Evolutionary conservation across 2,329 filamentous ascomycete genomes (phyloP).

Genomic region (Trichoderma cornu-damae): DNA sequence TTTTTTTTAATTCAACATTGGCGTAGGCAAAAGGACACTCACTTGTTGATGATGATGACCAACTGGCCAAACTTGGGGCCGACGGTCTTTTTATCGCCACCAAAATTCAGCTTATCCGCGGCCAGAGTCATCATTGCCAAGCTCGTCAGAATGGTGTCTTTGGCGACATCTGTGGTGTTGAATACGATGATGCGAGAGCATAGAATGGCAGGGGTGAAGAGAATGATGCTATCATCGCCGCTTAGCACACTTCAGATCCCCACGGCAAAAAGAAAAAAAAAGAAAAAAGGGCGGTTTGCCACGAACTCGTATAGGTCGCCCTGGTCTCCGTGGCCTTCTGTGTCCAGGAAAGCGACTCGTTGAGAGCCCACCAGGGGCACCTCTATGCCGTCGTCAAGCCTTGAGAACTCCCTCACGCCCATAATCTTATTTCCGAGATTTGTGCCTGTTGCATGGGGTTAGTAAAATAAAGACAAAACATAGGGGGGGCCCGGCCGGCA

Average conservation of each 20-base stretch:
- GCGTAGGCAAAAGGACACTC: not conserved
- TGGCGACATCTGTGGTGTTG: slow-evolving; percentile 15
- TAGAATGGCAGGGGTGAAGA: slow-evolving; percentile 12
- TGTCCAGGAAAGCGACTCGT: slow-evolving; percentile 9
- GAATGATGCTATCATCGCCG: not conserved
- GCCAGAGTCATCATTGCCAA: slow-evolving; percentile 15
- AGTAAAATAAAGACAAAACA: not conserved
- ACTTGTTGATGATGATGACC: slow-evolving; percentile 14
- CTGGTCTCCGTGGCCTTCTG: slow-evolving; percentile 14
- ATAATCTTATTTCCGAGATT: slow-evolving; percentile 15
- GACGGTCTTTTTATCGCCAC: slow-evolving; percentile 6
- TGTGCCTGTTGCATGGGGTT: not conserved
- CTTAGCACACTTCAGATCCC: not conserved
- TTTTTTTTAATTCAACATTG: not conserved
- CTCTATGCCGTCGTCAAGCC: slow-evolving; percentile 7
- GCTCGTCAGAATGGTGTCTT: slow-evolving; percentile 13
- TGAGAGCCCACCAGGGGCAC: not conserved
- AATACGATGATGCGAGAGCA: slow-evolving; percentile 14
- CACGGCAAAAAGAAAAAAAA: too few relatives aligned
- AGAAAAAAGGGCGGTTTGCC: not conserved
- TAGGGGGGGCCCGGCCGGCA: not conserved
- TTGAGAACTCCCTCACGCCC: slow-evolving; percentile 11
- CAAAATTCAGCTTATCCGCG: slow-evolving; percentile 7
- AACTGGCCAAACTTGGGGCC: slow-evolving; percentile 12
- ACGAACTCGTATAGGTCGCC: slow-evolving; percentile 16